Conservation (phyloP, 352 stramenopile species). For the Phytopythium helicoides region DNA sequence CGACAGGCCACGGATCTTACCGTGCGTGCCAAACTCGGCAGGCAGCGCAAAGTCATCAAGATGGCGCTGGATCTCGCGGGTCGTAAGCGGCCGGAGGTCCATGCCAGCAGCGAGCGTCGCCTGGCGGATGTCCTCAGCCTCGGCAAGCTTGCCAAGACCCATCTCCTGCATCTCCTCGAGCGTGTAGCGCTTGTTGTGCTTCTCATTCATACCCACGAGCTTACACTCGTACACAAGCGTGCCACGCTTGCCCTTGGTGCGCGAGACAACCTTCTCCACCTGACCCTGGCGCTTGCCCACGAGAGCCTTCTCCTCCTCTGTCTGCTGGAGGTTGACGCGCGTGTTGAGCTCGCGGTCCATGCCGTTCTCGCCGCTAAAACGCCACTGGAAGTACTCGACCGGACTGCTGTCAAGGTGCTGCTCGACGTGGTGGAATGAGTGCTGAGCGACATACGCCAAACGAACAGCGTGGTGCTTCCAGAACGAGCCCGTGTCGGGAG, state of each 20-base stretch:
- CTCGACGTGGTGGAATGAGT: conserved; percentile 98
- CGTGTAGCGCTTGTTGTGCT: conserved; percentile 67
- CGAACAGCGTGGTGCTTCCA: conserved; percentile 92
- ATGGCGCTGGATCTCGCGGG: conserved; percentile 72
- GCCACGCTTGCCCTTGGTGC: conserved; percentile 66
- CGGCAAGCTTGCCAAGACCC: conserved; percentile 59
- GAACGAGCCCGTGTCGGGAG: conserved; percentile 62
- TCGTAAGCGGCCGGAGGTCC: conserved; percentile 61
- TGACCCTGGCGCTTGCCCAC: conserved; percentile 91
- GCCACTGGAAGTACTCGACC: conserved; percentile 98
- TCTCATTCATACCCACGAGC: conserved; percentile 73
- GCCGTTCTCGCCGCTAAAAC: conserved; percentile 94
- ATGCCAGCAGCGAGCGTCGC: conserved; percentile 51
- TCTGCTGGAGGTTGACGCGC: conserved; percentile 90
- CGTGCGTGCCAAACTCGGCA: conserved; percentile 77
- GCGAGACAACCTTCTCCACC: conserved; percentile 94
- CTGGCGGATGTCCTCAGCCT: conserved; percentile 66
- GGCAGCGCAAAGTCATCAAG: conserved; percentile 69
- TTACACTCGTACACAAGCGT: conserved; percentile 89
- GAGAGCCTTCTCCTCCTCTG: conserved; percentile 88
- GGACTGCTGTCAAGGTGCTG: conserved; percentile 93
- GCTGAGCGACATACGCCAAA: conserved; percentile 96
- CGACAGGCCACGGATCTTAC: conserved; percentile 76
- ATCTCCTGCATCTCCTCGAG: conserved; percentile 68
- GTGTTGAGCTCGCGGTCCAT: conserved; percentile 92